phyloP scores from a whole-genome alignment of 2,329 filamentous ascomycete species.

The Lachnellula willkommii region DNA sequence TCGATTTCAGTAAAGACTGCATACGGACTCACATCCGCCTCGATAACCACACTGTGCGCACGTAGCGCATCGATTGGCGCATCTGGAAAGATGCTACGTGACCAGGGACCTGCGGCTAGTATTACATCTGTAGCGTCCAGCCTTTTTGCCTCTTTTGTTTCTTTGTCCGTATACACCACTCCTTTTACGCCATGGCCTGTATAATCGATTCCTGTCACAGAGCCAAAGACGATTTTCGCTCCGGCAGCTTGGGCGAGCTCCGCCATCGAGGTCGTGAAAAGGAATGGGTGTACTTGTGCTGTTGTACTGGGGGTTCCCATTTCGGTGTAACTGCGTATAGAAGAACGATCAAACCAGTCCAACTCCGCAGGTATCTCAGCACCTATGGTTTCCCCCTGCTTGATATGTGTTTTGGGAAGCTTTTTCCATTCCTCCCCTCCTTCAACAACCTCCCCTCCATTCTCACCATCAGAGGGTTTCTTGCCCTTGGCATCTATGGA shows the following conservation, averaged over 20 bases:
- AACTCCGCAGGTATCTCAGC: constrained; percentile 68
- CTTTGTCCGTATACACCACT: constrained; percentile 57
- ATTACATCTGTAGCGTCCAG: constrained; percentile 46
- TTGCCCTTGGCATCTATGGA: constrained; percentile 25
- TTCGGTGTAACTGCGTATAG: constrained; percentile 66
- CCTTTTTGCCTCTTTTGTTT: constrained; percentile 41
- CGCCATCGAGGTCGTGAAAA: constrained; percentile 83
- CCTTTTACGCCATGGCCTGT: constrained; percentile 56
- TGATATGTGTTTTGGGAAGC: constrained; percentile 53
- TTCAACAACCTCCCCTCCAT: constrained; percentile 5
- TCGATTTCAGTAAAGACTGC: constrained; percentile 83
- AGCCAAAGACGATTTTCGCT: constrained; percentile 60
- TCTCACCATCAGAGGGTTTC: background rate
- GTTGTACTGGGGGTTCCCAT: constrained; percentile 81
- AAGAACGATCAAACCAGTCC: constrained; percentile 72
- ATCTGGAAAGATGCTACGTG: constrained; percentile 50
- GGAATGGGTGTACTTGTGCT: constrained; percentile 87
- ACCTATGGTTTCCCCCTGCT: constrained; percentile 41
- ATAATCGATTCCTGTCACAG: constrained; percentile 63
- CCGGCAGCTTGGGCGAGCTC: constrained; percentile 66
- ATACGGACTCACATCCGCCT: constrained; percentile 62
- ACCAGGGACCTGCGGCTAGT: constrained; percentile 54
- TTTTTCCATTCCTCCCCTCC: constrained; percentile 50
- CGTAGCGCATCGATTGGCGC: constrained; percentile 54
- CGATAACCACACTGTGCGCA: constrained; percentile 62